Evolutionary conservation across 208 protist species (phyloP), one percentile per base, ranked within the genome.

Genomic region (Crithidia acanthocephali): DNA sequence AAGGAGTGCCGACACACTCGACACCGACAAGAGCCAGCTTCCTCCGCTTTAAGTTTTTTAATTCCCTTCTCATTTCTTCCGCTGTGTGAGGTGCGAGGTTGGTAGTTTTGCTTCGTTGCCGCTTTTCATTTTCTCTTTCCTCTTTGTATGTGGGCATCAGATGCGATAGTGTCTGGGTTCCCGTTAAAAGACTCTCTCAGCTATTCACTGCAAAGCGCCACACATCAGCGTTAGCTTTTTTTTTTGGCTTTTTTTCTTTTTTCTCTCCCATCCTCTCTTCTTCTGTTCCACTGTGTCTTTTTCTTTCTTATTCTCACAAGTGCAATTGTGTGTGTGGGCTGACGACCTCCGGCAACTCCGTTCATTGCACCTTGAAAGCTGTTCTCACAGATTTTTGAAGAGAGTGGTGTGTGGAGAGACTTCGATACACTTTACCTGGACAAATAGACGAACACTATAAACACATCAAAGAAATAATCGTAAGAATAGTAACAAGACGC

Each of bases 331-430:
- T 64, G 59, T 53, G 59, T 40, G 59, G 42, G 32, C 23, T 37
- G 42, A 64, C 59, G 42, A 64, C 59, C 18, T 53, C 8, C 52
- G 59, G 35, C 44, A 37, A 64, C 35, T 53, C 44, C 44, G 27
- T 64, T 64, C 59, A 32, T 44, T 44, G 25, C 35, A 53, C 27
- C 33, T 15, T 27, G 3, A 42, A 42, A 6, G 37, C 37, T 42
- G 6, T 13, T 15, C 37, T 15, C 13, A 6, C 13, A 42, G 37
- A 42, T 15, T 13, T 28, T 42, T 20, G 10, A 37, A 37, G n/a
- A 7, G 15, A 52, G 25, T 33, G 47, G 42, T 22, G 18, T 30
- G 50, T 32, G n/a, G n/a, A n/a, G n/a, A n/a, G n/a, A n/a, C n/a
- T n/a, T n/a, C n/a, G n/a, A n/a, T n/a, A n/a, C n/a, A n/a, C n/a